Evolutionary conservation across 257 asterid species (phyloP), one percentile per base, ranked within the genome.

Genomic region (Nicotiana tomentosiformis): DNA sequence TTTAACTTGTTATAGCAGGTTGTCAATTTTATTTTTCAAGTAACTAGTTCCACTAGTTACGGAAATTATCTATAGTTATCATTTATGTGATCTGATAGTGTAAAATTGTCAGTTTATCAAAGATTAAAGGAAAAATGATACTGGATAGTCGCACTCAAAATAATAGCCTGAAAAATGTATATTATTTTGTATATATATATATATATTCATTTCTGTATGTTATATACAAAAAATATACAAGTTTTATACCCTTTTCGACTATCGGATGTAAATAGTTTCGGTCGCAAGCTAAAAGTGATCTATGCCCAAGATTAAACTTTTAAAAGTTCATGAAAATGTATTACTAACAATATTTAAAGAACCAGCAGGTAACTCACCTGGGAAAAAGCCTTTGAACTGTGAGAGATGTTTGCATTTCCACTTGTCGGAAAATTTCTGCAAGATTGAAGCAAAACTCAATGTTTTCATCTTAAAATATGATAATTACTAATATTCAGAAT

Each of bases 371-470:
- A 32, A 53, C 90, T 89, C 70, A 92, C 96, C 91, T 83, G 43
- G 68, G 91, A 85, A 20, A 86, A 87, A 56, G 92, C 89, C 77
- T 91, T 90, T 66, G 93, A 76, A 79, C 77, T 88, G 78, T 79
- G 84, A 37, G 92, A 92, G 68, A 87, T 64, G 46, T 94, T 94
- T 39, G 91, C 80, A 65, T 90, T 90, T 77, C 87, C 88, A 77
- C 90, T 87, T 7, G 94, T 88, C 15, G 95, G 95, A 76, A 89
- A 86, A 83, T 94, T 93, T 82, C 98, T 95, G 97, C 78, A 88
- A 83, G 5, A 43, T 4, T 0, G 53, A 58, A 11, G 18, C 1
- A 70, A 23, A 49, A 74, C 23, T 12, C 61, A 72, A 0, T 12
- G 3, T 23, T 46, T 46, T 6, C 15, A n/a, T 49, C 8, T 72